Percentiles rank a stretch among this genome's conserved stretches.
Evolutionary conservation across 768 basidiomycete genomes (phyloP).

Genomic region (Serpula lacrymans): DNA sequence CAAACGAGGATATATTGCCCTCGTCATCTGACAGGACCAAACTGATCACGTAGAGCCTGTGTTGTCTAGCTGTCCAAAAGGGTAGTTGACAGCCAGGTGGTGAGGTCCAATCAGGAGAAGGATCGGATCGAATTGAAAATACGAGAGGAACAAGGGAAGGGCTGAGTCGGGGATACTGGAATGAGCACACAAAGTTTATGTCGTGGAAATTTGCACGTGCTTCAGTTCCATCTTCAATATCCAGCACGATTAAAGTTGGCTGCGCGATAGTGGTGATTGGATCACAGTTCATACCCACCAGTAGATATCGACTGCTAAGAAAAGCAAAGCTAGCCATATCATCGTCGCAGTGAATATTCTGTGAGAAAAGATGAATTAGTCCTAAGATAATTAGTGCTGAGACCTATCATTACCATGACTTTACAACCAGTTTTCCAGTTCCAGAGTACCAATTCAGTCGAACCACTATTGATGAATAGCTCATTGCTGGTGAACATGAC

Average conservation of each 20-base stretch:
- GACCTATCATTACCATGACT: constrained; percentile 40
- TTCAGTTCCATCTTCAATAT: constrained; percentile 32
- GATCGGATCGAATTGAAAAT: constrained; percentile 51
- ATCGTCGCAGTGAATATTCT: constrained; percentile 28
- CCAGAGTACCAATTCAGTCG: constrained; percentile 50
- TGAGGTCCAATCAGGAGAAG: constrained; percentile 45
- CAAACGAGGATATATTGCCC: constrained; percentile 24
- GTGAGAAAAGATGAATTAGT: constrained; percentile 2
- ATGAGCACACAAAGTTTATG: constrained; percentile 32
- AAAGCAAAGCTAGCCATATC: constrained; percentile 42
- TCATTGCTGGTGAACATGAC: too few species aligned
- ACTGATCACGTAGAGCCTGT: constrained; percentile 47
- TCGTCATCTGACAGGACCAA: constrained; percentile 33
- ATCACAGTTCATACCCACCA: constrained; percentile 29
- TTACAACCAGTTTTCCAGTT: constrained; percentile 64
- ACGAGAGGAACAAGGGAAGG: constrained; percentile 23
- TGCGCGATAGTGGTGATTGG: constrained; percentile 19
- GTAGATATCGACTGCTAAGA: constrained; percentile 36
- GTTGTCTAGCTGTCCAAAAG: constrained; percentile 39
- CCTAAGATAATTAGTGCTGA: neutral
- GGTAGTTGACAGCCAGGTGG: constrained; percentile 34
- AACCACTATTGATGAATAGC: constrained; percentile 34
- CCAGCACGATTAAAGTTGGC: constrained; percentile 35
- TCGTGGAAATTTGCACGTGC: constrained; percentile 27
- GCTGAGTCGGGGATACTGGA: constrained; percentile 39